Evolutionary conservation across 192 early-diverging fungal genomes (phyloP), one percentile per base, ranked within the genome.

Genomic region (Phlyctochytrium planicorne): DNA sequence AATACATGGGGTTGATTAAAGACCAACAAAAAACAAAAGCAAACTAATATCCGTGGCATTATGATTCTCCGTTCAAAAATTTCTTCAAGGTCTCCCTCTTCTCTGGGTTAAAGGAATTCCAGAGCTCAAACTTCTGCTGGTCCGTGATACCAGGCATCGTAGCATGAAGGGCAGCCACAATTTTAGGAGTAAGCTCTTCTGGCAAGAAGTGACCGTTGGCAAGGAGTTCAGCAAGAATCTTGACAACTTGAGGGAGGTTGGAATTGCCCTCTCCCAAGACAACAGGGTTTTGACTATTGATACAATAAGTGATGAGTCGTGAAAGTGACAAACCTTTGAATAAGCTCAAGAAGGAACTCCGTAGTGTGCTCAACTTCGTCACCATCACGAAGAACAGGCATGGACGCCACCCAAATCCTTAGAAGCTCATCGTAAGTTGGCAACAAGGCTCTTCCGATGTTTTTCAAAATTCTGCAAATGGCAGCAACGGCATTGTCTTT

Each of bases 401-500:
- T 76, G 1, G 78, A 69, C 0, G 59, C 62, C 52, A 95, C 80
- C 95, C 95, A 98, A 0, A 52, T 62, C 14, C 81, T 74, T 31
- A 85, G 53, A 23, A 78, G 75, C 53, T 75, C 59, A 36, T 72
- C 59, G 6, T 57, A 30, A 40, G 70, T 69, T 29, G 69, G 67
- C 0, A 47, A 34, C 2, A 60, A 67, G 25, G 59, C 3, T 17
- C 34, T 35, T 34, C 66, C 70, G 29, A 65, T 30, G 60, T 59
- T 56, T 31, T 66, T 52, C 52, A 57, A 75, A 55, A 96, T 91
- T 82, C 97, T 98, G 62, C 90, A 90, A 36, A 98, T 72, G 2
- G 96, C 94, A n/a, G 93, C 83, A 20, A 97, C 82, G 17, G 89
- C 89, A 68, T 98, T 99, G 77, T 99, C 97, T 0, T 93, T 95